Conservation (phyloP, 106 monocot genomes). For the Phalaenopsis aphrodite region DNA sequence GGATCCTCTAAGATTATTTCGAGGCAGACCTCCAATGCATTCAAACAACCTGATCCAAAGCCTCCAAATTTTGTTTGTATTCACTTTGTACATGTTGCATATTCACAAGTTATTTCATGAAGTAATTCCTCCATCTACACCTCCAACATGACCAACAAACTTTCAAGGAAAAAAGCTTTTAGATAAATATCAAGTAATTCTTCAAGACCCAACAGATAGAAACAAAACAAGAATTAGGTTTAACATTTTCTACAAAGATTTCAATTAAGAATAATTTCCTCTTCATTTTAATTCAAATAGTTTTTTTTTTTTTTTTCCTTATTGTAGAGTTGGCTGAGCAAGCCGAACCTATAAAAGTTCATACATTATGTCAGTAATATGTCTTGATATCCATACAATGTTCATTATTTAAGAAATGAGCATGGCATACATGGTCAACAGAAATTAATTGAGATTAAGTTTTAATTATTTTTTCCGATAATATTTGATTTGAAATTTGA, state of each 20-base stretch:
- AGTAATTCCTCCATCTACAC: not conserved
- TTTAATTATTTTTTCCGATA: not conserved
- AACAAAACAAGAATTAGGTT: not conserved
- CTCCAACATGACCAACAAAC: not conserved
- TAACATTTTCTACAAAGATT: not conserved
- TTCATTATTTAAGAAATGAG: no score
- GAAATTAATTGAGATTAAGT: not conserved
- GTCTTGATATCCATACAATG: no score
- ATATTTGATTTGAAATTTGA: not conserved
- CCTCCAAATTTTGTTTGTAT: not conserved
- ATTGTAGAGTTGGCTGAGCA: no score
- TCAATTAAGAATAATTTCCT: not conserved
- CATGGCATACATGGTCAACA: no score
- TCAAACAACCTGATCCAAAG: no score
- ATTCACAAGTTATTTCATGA: not conserved
- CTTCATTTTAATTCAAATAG: not conserved
- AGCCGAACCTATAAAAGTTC: no score
- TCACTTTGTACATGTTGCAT: not conserved
- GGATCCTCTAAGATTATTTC: no score
- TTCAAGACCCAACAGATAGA: not conserved
- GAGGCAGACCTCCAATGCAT: no score
- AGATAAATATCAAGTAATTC: not conserved
- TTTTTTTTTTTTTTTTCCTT: no score
- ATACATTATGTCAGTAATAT: no score
- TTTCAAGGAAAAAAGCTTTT: no score